These are phyloP conservation scores for Claviceps maximensis DNA, from an alignment of 2,329 filamentous ascomycete genomes.

Conservation along the genomic window DNA sequence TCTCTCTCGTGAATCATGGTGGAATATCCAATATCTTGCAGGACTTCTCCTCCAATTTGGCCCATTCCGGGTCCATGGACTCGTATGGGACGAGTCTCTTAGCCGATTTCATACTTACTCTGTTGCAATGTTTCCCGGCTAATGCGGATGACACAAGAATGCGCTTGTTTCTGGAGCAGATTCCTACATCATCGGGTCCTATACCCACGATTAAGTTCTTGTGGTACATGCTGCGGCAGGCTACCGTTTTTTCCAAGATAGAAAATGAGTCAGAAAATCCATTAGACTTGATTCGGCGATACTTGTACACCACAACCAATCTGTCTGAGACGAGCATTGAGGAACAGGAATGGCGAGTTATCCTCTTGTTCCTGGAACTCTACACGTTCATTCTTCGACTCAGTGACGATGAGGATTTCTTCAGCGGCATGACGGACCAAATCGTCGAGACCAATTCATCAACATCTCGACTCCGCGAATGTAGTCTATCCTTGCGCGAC, in stretches of 20 bases:
- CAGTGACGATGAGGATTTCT: conserved; percentile 94
- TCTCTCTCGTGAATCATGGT: conserved; percentile 59
- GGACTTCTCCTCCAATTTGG: conserved; percentile 21
- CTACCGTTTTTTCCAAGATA: conserved; percentile 24
- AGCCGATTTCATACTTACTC: conserved; percentile 73
- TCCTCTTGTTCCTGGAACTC: conserved; percentile 83
- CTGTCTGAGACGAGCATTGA: conserved; percentile 13
- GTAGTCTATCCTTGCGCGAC: conserved; percentile 58
- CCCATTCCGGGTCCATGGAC: conserved; percentile 17
- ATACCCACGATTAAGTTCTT: conserved; percentile 53
- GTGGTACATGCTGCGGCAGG: conserved; percentile 50
- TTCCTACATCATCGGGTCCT: conserved; percentile 36
- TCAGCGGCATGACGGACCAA: conserved; percentile 40
- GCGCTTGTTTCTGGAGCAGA: conserved; percentile 61
- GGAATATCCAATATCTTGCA: conserved; percentile 44
- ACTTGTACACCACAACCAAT: conserved; percentile 17
- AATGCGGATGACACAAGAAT: conserved; percentile 83
- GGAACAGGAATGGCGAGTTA: conserved; percentile 65
- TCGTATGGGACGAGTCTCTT: conserved; percentile 46
- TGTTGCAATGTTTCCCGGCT: conserved; percentile 73
- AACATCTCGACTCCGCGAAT: conserved; percentile 39
- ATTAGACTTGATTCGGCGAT: conserved; percentile 17
- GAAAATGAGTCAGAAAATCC: conserved; percentile 17
- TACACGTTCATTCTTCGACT: conserved; percentile 88
- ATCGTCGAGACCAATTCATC: conserved; percentile 24